Percentiles rank a stretch among this genome's conserved stretches.
Conservation (phyloP, 257 asterid genomes). For the Solanum piurae region DNA sequence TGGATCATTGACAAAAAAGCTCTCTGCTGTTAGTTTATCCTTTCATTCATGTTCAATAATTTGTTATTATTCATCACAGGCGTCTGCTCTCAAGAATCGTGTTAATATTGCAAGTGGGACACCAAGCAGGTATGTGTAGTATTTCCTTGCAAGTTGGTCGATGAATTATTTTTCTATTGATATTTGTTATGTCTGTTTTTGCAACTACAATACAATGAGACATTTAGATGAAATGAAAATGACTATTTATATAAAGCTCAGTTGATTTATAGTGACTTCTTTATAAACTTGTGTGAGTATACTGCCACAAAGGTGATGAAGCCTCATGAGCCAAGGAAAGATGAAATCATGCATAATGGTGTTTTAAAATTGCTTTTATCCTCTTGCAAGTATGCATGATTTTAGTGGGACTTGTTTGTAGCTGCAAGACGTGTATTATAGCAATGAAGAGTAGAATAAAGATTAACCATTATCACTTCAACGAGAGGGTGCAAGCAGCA, state of each 20-base stretch:
- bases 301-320: neutral
- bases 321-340: neutral
- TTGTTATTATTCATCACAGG: slow-evolving; percentile 33
- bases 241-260: neutral
- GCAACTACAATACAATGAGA: neutral
- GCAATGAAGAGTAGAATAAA: neutral
- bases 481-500: neutral
- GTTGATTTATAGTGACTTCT: neutral
- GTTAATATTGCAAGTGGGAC: slow-evolving; percentile 95
- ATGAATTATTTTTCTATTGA: neutral
- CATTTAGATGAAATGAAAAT: neutral
- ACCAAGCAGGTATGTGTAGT: slow-evolving; percentile 62
- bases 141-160: neutral
- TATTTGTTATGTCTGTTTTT: neutral
- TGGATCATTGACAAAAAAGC: neutral
- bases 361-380: neutral
- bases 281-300: neutral
- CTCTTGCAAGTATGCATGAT: neutral
- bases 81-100: slow-evolving; percentile 50
- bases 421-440: neutral
- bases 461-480: neutral
- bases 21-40: neutral
- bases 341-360: neutral
- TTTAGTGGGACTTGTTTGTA: neutral
- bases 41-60: too few species aligned